Evolutionary conservation across 352 stramenopile species (phyloP).

Genomic region (Globisporangium recalcitrans): DNA sequence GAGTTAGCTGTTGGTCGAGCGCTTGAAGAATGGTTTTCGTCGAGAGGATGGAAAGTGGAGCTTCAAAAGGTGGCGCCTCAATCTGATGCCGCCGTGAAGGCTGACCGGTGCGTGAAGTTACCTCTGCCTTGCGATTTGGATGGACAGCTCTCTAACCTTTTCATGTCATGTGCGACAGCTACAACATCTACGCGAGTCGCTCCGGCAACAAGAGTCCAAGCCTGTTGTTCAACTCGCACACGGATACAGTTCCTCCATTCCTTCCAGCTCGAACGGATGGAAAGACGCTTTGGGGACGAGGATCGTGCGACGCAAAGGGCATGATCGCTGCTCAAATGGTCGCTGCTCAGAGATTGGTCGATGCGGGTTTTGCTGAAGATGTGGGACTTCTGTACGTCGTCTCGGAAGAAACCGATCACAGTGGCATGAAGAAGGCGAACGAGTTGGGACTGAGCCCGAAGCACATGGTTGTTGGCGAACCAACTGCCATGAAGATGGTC

Average conservation of each 20-base stretch:
- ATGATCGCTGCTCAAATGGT: conserved; percentile 81
- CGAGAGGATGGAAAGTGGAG: conserved; percentile 66
- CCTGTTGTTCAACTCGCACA: conserved; percentile 85
- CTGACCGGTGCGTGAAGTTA: conserved; percentile 32
- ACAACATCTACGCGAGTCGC: conserved; percentile 72
- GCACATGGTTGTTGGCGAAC: conserved; percentile 79
- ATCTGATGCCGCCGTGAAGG: conserved; percentile 48
- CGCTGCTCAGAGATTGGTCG: conserved; percentile 59
- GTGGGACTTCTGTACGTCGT: conserved; percentile 81
- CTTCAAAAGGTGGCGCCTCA: conserved; percentile 69
- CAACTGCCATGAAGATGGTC: conserved; percentile 76
- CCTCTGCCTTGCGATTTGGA: conserved; percentile 30
- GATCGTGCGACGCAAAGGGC: conserved; percentile 82
- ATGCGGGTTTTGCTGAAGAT: conserved; percentile 50
- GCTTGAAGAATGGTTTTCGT: conserved; percentile 58
- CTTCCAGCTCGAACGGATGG: conserved; percentile 59
- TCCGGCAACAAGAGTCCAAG: conserved; percentile 45
- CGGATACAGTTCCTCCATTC: conserved; percentile 78
- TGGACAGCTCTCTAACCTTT: background rate
- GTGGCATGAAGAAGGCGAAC: conserved; percentile 86
- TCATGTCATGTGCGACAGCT: conserved; percentile 20
- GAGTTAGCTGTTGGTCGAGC: conserved; percentile 65
- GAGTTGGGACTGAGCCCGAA: conserved; percentile 60
- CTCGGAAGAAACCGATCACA: conserved; percentile 86
- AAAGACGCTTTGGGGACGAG: conserved; percentile 68